Base-by-base conservation (phyloP, 805 yeast genomes). In the Wickerhamomyces xylosicus region DNA sequence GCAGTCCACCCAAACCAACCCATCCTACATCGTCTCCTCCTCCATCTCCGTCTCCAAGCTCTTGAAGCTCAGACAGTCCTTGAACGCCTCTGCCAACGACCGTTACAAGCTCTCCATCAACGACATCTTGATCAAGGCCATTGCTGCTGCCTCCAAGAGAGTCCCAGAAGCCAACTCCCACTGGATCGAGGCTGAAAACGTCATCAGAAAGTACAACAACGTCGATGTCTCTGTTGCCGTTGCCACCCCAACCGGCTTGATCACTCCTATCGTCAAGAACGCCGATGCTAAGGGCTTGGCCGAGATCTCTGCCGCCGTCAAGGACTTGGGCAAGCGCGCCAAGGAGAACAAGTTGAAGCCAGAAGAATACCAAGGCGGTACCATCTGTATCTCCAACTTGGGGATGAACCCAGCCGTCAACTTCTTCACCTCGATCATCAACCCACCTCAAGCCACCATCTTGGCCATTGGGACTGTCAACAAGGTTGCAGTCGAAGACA, bases 181-280 rank as follows among this genome's bases (percentile, higher is more conserved):
- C 61, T 92, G 96, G 92, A 73, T 92, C 55, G 95, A 80, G 60
- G 65, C 72, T 31, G 82, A 92, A 67, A 86, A 87, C 49, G 81
- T 90, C 55, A 85, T 92, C 51, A 85, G 99, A 71, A 89, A 84
- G 67, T 92, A 77, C 75, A 69, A 72, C 56, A 81, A 77, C 54
- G 97, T 90, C 40, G 99, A 92, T 58, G 95, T 92, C 41, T 87
- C 97, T 19, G 97, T 90, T 44, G 99, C 99, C 32, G 99, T 92
- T 47, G 92, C 98, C 44, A 92, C 98, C 16, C 97, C 97, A 61
- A 77, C 95, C 37, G 99, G 99, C 37, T 74, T 92, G 52, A 81
- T 92, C 62, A 92, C 99, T 38, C 99, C 99, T 50, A 90, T 92
- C 54, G 89, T 92, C 50, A 79, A 77, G 64, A 72, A 80, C 57